A percentile compares a stretch with the other conserved stretches of the same genome.
Conservation (phyloP, 768 basidiomycete genomes). For the Cystobasidium ongulense region DNA sequence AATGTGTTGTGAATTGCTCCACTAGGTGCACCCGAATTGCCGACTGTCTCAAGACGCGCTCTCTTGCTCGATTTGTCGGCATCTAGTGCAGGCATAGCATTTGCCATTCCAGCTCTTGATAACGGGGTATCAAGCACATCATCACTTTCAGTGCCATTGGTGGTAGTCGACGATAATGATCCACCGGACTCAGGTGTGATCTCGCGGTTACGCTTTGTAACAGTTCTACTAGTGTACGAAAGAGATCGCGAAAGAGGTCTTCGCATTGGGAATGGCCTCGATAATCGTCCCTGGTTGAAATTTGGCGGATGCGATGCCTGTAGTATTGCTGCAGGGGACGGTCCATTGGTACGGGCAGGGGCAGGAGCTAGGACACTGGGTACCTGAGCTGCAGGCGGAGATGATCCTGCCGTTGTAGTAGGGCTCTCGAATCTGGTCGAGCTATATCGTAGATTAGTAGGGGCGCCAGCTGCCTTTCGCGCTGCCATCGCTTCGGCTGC, state of each 20-base stretch:
- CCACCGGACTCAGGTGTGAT: neutral
- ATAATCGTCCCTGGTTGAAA: neutral
- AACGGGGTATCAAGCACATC: neutral
- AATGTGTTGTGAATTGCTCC: neutral
- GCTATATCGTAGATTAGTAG: neutral
- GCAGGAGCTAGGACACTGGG: neutral
- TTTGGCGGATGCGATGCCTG: neutral
- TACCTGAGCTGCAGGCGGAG: neutral
- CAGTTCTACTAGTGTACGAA: neutral
- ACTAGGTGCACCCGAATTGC: neutral
- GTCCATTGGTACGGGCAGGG: neutral
- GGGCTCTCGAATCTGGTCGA: neutral
- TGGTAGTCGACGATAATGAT: neutral
- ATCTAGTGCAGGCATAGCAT: too few relatives aligned
- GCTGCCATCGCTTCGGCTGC: constrained; percentile 2
- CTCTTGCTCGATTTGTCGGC: constrained; percentile 3
- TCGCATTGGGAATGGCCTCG: neutral
- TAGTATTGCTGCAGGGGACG: neutral
- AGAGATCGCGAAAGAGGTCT: neutral
- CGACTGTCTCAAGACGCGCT: neutral
- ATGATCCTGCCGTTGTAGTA: neutral
- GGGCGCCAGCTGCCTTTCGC: neutral
- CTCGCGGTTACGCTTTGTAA: neutral
- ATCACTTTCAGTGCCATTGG: neutral
- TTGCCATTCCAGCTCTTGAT: too few relatives aligned